Evolutionary conservation across 1,284 basidiomycete genomes (phyloP).

Genomic region (Ustilago curta): DNA sequence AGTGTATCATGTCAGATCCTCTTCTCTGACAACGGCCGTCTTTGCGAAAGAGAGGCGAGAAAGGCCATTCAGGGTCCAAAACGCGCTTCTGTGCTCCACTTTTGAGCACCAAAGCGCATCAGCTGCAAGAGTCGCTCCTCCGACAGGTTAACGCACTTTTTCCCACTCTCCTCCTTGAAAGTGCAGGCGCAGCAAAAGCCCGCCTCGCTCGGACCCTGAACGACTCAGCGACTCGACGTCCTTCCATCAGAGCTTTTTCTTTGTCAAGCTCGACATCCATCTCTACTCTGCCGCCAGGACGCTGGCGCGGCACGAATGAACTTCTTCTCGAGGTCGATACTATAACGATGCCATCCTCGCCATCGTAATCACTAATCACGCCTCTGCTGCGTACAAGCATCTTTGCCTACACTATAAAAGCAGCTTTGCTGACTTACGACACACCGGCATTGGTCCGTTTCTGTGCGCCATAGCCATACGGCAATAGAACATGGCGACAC

Average conservation of each 20-base stretch:
- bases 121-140: not conserved
- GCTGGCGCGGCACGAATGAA: not conserved
- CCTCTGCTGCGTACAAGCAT: not conserved
- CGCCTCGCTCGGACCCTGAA: conserved; percentile 7
- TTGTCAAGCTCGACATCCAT: conserved; percentile 1
- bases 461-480: not conserved
- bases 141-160: not conserved
- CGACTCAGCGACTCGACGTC: not conserved
- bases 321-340: not conserved
- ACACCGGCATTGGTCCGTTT: not conserved
- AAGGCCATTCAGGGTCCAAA: conserved; percentile 4
- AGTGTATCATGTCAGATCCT: too few relatives aligned
- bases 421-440: not conserved
- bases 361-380: not conserved
- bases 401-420: not conserved
- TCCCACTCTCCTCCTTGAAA: not conserved
- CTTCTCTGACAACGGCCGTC: too few relatives aligned
- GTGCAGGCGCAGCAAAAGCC: not conserved
- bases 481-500: conserved; percentile 6
- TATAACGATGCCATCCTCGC: not conserved
- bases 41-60: too few relatives aligned
- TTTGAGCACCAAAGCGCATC: not conserved
- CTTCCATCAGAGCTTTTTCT: conserved; percentile 3
- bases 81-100: not conserved
- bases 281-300: not conserved